phyloP scores from a whole-genome alignment of 176 grass and related monocot genomes.

The Bolboschoenus planiculmis region DNA sequence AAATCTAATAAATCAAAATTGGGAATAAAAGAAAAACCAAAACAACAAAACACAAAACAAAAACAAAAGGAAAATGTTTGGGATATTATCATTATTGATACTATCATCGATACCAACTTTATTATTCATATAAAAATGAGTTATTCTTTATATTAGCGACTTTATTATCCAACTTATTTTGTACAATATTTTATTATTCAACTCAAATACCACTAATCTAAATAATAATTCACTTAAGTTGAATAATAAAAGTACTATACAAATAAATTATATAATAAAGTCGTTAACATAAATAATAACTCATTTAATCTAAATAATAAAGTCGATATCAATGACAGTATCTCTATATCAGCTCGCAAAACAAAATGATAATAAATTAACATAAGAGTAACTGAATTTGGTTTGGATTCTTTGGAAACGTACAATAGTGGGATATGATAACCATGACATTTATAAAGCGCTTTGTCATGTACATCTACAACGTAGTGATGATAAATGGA shows the following conservation, averaged over 20 bases:
- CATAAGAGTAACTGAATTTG: slow-evolving; percentile 1
- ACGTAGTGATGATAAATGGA: not conserved
- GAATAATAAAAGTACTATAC: too few species aligned
- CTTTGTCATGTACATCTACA: not conserved
- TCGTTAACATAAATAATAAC: not conserved
- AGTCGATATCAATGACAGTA: too few species aligned
- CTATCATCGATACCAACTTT: too few species aligned
- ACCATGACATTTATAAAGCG: not conserved
- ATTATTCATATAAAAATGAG: too few species aligned
- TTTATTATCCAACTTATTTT: too few species aligned
- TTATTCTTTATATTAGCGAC: too few species aligned
- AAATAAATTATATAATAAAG: too few species aligned
- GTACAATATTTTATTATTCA: too few species aligned
- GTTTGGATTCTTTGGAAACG: not conserved
- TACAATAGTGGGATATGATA: not conserved
- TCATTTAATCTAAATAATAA: not conserved
- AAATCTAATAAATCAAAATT: not conserved
- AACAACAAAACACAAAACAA: not conserved
- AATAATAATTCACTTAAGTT: too few species aligned
- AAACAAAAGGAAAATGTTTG: not conserved
- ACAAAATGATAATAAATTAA: not conserved
- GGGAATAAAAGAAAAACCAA: not conserved
- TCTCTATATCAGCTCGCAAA: too few species aligned
- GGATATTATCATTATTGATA: too few species aligned
- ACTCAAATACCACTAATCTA: too few species aligned